These are phyloP conservation scores for Sporisorium scitamineum DNA, from an alignment of 1,284 basidiomycete species.

Conservation along the genomic window DNA sequence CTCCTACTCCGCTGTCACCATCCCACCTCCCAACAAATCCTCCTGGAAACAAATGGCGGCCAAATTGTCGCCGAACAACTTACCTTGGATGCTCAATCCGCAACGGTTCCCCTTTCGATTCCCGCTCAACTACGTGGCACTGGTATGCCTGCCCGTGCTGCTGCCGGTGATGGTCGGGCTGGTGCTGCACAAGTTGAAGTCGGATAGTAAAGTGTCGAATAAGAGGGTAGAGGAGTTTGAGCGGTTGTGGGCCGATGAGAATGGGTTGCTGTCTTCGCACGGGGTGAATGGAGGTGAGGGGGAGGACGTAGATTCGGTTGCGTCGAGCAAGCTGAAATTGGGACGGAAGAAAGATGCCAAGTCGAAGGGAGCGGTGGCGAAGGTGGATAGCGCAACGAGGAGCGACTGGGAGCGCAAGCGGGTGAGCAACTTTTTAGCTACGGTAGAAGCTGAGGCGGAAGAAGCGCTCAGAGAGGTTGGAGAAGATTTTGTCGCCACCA, in stretches of 20 bases:
- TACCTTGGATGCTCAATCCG: constrained; percentile 58
- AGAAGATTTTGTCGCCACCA: constrained; percentile 23
- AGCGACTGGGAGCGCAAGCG: constrained; percentile 16
- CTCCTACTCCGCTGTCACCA: constrained; percentile 4
- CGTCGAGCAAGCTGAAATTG: background rate
- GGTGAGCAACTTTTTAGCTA: constrained; percentile 10
- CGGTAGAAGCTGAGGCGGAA: constrained; percentile 29
- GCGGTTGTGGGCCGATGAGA: constrained; percentile 33
- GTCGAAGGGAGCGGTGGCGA: background rate
- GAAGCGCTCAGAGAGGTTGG: constrained; percentile 29
- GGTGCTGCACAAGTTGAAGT: constrained; percentile 36
- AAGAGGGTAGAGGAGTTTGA: constrained; percentile 37
- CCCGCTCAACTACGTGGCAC: constrained; percentile 56
- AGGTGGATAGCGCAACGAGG: constrained; percentile 11
- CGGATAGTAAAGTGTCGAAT: constrained; percentile 18
- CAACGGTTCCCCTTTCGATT: constrained; percentile 45
- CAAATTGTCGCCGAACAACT: constrained; percentile 14
- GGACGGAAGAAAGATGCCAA: constrained; percentile 2
- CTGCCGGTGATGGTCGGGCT: constrained; percentile 51
- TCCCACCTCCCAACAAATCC: background rate
- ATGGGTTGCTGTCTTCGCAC: constrained; percentile 14
- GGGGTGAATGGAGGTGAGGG: background rate
- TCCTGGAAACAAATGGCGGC: background rate
- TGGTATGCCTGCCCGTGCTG: constrained; percentile 44
- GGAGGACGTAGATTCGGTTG: background rate